phyloP scores from a whole-genome alignment of 2,329 filamentous ascomycete genomes.

The Aspergillus quadricinctus region DNA sequence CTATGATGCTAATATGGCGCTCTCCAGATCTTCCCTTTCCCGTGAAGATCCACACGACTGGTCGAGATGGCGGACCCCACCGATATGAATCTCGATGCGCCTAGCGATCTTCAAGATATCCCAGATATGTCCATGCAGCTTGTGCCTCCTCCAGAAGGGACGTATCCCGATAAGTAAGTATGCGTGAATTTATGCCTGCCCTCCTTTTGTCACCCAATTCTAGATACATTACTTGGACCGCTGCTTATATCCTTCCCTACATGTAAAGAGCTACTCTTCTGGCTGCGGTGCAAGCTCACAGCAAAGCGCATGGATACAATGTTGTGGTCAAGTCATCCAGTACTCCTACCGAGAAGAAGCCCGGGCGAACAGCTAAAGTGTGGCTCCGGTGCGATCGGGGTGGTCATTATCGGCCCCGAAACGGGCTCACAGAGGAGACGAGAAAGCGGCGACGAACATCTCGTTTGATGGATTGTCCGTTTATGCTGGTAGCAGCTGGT shows the following conservation, averaged over 20 bases:
- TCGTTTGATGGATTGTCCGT: conserved; percentile 43
- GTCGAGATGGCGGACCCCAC: conserved; percentile 38
- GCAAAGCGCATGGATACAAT: conserved; percentile 42
- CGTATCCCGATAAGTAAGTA: conserved; percentile 41
- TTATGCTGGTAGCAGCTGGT: conserved; percentile 42
- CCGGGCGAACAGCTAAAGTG: conserved; percentile 41
- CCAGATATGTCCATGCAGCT: conserved; percentile 41
- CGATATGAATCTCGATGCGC: conserved; percentile 42
- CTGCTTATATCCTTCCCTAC: background rate
- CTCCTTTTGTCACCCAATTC: conserved; percentile 1
- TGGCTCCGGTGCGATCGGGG: conserved; percentile 44
- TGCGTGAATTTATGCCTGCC: background rate
- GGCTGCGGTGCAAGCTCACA: conserved; percentile 38
- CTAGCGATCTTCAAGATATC: conserved; percentile 44
- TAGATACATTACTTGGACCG: conserved; percentile 1
- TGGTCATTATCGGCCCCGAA: conserved; percentile 42
- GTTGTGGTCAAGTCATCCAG: conserved; percentile 45
- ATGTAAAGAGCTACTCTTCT: conserved; percentile 32
- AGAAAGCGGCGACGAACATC: conserved; percentile 42
- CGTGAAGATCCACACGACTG: conserved; percentile 13
- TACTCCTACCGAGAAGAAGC: conserved; percentile 43
- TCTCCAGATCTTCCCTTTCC: conserved; percentile 12
- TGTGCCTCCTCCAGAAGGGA: conserved; percentile 40
- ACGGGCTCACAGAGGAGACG: conserved; percentile 43
- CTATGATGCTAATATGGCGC: conserved; percentile 18